These are phyloP conservation scores for Capsicum chinense DNA, from an alignment of 257 asterid species.

Conservation along the genomic window DNA sequence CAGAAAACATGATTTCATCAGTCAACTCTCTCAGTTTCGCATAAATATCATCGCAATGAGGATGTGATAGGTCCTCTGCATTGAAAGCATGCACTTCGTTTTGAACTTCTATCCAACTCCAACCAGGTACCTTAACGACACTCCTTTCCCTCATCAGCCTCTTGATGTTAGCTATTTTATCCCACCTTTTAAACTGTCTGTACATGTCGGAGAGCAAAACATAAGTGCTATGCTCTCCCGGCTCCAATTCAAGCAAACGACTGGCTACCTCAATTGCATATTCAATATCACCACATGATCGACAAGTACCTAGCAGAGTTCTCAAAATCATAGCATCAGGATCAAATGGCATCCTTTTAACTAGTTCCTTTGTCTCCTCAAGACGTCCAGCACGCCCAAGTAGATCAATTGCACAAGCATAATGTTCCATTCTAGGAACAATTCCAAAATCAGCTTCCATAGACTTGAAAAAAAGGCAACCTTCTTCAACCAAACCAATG, in stretches of 20 bases:
- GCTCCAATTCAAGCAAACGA: conserved; percentile 66
- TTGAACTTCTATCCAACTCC: conserved; percentile 86
- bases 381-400: conserved; percentile 82
- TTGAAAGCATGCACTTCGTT: conserved; percentile 70
- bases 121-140: conserved; percentile 80
- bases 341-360: conserved; percentile 72
- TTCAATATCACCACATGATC: conserved; percentile 80
- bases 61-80: conserved; percentile 74
- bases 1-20: conserved; percentile 49
- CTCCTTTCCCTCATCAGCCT: conserved; percentile 73
- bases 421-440: conserved; percentile 76
- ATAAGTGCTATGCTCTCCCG: conserved; percentile 80
- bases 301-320: conserved; percentile 74
- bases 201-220: conserved; percentile 82
- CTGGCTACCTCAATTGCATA: conserved; percentile 66
- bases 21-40: conserved; percentile 45
- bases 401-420: conserved; percentile 84
- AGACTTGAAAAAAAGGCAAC: conserved; percentile 53
- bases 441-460: conserved; percentile 69
- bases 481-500: conserved; percentile 81
- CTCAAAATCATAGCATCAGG: conserved; percentile 83
- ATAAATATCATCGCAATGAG: conserved; percentile 56
- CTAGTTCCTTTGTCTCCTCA: conserved; percentile 61
- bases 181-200: conserved; percentile 75
- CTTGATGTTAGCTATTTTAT: conserved; percentile 70